Base-by-base conservation (phyloP, 306 rosid species). In the Phaseolus lunatus region DNA sequence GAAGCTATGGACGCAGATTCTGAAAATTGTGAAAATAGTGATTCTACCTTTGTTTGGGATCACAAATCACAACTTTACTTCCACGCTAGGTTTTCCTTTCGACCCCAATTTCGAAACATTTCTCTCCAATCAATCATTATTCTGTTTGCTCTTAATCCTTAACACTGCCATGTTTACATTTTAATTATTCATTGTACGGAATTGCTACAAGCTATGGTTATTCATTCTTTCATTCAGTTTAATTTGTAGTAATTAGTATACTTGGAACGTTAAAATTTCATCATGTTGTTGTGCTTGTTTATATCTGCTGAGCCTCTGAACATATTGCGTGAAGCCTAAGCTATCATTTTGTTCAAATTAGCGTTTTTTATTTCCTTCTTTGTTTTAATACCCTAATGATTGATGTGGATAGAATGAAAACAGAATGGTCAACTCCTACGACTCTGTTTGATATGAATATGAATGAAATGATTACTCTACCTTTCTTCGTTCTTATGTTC, bases 1-100 rank as follows among this genome's bases (percentile, higher is more conserved):
- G 48, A 50, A 53, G 5, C 63, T 43, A 82, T 85, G 89, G 84
- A 82, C 19, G 43, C 71, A 31, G 82, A 85, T 50, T 64, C 87
- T 13, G 71, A 37, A 19, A 22, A 73, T 73, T 54, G 78, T 14
- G 81, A 82, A 69, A 73, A 73, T 20, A 76, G 31, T 68, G 86
- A 81, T 75, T 85, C 86, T 52, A 50, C 77, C 22, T 94, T 94
- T 57, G 89, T 92, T 52, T 94, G 97, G 96, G 96, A 94, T 37
- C 90, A 92, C 5, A 80, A 47, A 3, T 90, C 95, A n/a, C 89
- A 80, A 73, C 95, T 92, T 33, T 90, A 86, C 82, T 92, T 87
- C 78, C 97, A 90, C 77, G 87, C 93, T 84, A 87, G 95, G 96
- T 92, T 86, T 64, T 29, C 18, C 1, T 57, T 61, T 61, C 14